Base-by-base conservation (phyloP, 2,329 filamentous ascomycete genomes). In the Trichophyton verrucosum region DNA sequence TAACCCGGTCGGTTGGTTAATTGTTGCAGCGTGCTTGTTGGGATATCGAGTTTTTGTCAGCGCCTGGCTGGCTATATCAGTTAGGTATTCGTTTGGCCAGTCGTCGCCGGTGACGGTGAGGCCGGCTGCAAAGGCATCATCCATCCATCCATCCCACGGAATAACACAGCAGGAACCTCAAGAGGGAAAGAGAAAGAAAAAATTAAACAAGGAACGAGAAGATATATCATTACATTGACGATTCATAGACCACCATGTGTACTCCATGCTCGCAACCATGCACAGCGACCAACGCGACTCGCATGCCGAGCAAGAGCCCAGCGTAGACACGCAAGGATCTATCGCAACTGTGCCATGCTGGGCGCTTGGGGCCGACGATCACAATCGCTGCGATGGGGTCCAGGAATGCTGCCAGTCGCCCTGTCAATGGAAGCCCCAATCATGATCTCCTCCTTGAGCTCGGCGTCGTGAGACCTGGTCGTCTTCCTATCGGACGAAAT, bases 391-490 rank as follows among this genome's bases (percentile, higher is more conserved):
- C 20, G 20, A 22, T 49, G 2, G 22, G 9, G 20, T 6, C 3
- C 22, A 13, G 22, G 20, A 13, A 13, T 27, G 20, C 46, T 27
- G 46, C 46, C 20, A 6, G 20, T 11, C 17, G n/a, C 6, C 2
- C 8, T 17, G 6, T 47, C 44, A 24, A 22, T 20, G 17, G 44
- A 20, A 22, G 46, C 20, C 11, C 46, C 46, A 13, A 30, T 49
- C 6, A 27, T 49, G 8, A 58, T 63, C 30, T 63, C 60, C 27
- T 63, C 62, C 22, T 57, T 38, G 36, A 60, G 60, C 42, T 59
- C 62, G 13, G 38, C 53, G 33, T 61, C 62, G 27, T 58, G 42
- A 58, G 57, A 60, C 47, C 47, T 60, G 30, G 60, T 20, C 24
- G 44, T 38, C 13, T 61, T 40, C 36, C 36, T 17, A 1, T 56